Evolutionary conservation across 768 basidiomycete genomes (phyloP), one percentile per base, ranked within the genome.

Genomic region (Leccinellum rugosiceps): DNA sequence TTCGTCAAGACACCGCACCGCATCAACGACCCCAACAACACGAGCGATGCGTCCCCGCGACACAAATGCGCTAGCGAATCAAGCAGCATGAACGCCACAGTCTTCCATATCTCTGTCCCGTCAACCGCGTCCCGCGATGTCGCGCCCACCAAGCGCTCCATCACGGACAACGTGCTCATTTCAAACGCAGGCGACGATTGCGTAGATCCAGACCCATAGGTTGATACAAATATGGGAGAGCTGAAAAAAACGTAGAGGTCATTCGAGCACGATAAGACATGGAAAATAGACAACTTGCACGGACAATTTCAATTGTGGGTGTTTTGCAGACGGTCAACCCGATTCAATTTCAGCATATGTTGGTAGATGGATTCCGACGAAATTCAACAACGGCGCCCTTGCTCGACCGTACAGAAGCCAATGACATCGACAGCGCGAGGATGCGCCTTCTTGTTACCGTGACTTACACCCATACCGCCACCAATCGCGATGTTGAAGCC

Each of bases 391-490:
- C n/a, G n/a, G n/a, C n/a, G 81, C 53, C 91, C 94, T 68, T 98
- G 88, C 52, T 94, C 92, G 6, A 83, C 76, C 2, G 89, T 91
- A 66, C 93, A 94, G 80, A 98, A 99, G 51, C 97, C 97, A 59
- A 99, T 83, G 48, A 97, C 75, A 65, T 88, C 87, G 28, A 84
- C 94, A 46, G 87, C 73, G 52, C 97, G 88, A 47, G 97, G 97
- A 71, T 98, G 98, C 0, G 97, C 98, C 79, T 97, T 95, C 80
- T 98, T 98, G 81, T 93, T 96, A 32, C 94, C 94, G 66, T 98
- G 96, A 1, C 97, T 98, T 45, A 98, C 97, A 73, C 97, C 97
- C 97, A 99, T 99, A 50, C 97, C 97, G 64, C 97, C 97, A 56
- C 97, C 97, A 45, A 92, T 78, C 17, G 87, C 75, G 52, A 99